phyloP scores from a whole-genome alignment of 2,329 filamentous ascomycete genomes.

The Ceratocystis ficicola region DNA sequence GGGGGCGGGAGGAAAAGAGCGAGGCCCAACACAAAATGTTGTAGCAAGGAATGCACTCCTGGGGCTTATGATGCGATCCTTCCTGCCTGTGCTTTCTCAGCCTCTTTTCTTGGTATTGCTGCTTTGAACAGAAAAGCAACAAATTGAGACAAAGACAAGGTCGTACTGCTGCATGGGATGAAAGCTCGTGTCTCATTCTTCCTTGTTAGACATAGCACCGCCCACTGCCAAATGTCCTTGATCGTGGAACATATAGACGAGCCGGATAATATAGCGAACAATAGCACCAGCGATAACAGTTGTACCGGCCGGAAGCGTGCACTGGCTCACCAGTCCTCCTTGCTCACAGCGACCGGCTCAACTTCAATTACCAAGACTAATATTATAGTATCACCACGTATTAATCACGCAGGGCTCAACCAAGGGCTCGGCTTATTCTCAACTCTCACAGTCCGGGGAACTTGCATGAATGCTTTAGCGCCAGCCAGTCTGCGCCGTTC shows the following conservation, averaged over 20 bases:
- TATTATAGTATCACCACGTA: background rate
- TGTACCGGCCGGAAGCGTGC: background rate
- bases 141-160: background rate
- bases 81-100: background rate
- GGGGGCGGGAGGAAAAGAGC: background rate
- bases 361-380: constrained; percentile 4
- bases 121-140: background rate
- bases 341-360: background rate
- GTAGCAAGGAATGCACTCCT: background rate
- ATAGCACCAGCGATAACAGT: background rate
- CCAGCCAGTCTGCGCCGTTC: background rate
- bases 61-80: background rate
- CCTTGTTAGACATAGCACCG: background rate
- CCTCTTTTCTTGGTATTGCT: constrained; percentile 3
- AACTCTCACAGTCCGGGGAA: background rate
- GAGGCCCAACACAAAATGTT: background rate
- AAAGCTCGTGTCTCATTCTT: background rate
- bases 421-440: constrained; percentile 1
- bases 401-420: background rate
- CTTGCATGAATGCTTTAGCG: background rate
- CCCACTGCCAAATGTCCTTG: background rate
- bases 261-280: too few relatives aligned
- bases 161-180: background rate
- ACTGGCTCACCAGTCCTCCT: background rate
- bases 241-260: too few relatives aligned